A percentile compares a stretch with the other conserved stretches of the same genome.
Conservation (phyloP, 2,329 filamentous ascomycete genomes). For the Nectriaceae sp. region DNA sequence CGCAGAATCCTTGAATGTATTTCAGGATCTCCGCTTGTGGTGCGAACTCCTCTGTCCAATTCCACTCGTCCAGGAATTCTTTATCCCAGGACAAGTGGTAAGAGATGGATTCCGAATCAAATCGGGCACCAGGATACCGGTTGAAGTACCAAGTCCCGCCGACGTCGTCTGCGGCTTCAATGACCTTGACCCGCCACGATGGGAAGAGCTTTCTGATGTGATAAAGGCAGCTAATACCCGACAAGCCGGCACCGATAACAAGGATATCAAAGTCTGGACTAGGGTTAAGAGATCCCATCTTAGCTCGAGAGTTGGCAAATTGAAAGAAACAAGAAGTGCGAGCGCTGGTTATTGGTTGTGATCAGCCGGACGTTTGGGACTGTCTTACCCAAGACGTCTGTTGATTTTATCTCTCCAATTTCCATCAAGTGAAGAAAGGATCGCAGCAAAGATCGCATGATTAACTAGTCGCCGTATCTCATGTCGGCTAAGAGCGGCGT, state of each 20-base stretch:
- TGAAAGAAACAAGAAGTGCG: too few species aligned
- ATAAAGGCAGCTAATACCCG: neutral
- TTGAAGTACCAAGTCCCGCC: neutral
- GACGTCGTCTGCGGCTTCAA: neutral
- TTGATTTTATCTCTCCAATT: too few species aligned
- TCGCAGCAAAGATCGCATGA: too few species aligned
- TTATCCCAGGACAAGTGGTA: conserved; percentile 4
- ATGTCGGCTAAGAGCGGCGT: too few species aligned
- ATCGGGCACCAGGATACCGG: neutral
- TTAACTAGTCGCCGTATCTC: too few species aligned
- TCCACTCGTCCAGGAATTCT: conserved; percentile 5
- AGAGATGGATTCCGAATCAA: neutral
- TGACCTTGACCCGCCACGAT: neutral
- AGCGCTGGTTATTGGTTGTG: too few species aligned
- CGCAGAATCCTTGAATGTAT: conserved; percentile 2
- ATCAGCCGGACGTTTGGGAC: too few species aligned
- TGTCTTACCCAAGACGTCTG: too few species aligned
- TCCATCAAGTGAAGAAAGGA: too few species aligned
- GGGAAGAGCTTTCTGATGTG: neutral
- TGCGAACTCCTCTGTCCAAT: conserved; percentile 3
- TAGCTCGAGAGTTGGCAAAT: too few species aligned
- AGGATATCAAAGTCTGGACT: neutral
- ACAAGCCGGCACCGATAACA: neutral
- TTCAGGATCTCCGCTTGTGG: conserved; percentile 2
- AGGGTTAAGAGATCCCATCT: neutral